Evolutionary conservation across 225 moss, liverwort and hornwort species (phyloP).

Genomic region (Polytrichum commune): DNA sequence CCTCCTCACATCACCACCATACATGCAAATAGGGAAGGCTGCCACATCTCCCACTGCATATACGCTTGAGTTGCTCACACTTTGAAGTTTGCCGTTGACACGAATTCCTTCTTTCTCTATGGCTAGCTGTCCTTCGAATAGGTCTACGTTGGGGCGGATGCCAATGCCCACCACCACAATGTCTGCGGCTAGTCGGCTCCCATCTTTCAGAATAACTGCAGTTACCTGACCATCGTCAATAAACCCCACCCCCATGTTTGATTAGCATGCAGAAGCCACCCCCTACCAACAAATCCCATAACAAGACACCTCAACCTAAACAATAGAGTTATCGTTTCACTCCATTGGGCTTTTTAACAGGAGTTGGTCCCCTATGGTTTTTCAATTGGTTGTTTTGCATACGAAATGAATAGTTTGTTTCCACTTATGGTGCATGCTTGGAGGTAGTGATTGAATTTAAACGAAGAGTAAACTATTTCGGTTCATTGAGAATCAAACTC

Average conservation of each 20-base stretch:
- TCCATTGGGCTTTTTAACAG: too few relatives aligned
- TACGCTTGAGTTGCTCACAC: conserved; percentile 59
- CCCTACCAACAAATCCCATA: too few relatives aligned
- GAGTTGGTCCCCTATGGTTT: too few relatives aligned
- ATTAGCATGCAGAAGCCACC: neutral
- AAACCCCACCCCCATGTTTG: neutral
- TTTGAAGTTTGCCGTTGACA: conserved; percentile 80
- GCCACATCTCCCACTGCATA: conserved; percentile 92
- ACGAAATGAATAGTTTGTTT: too few relatives aligned
- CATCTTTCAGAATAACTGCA: conserved; percentile 70
- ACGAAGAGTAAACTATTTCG: too few relatives aligned
- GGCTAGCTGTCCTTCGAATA: conserved; percentile 68
- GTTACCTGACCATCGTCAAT: conserved; percentile 52
- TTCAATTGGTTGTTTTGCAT: too few relatives aligned
- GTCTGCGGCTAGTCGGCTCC: conserved; percentile 57
- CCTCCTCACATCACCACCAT: conserved; percentile 52
- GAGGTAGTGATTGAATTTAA: too few relatives aligned
- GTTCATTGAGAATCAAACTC: too few relatives aligned
- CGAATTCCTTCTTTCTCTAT: conserved; percentile 77
- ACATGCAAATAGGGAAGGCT: conserved; percentile 70
- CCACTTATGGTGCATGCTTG: too few relatives aligned
- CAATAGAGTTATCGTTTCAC: too few relatives aligned
- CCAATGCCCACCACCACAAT: conserved; percentile 82
- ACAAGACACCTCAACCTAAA: too few relatives aligned
- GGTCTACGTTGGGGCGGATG: conserved; percentile 66